Conservation (phyloP, 257 asterid genomes). For the Paulownia fortunei region DNA sequence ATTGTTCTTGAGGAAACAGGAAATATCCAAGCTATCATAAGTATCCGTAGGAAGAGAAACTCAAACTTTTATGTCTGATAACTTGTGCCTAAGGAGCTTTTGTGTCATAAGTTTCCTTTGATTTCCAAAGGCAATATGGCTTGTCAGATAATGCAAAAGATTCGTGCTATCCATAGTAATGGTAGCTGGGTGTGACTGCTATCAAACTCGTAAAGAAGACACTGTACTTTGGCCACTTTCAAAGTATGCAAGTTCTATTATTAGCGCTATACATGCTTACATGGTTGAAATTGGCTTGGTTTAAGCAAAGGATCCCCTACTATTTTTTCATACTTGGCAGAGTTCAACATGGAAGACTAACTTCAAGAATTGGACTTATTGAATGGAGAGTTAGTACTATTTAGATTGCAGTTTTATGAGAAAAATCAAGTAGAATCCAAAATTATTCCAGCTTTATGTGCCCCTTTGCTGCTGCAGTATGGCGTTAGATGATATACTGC, state of each 20-base stretch:
- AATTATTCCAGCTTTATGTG: background rate
- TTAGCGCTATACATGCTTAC: background rate
- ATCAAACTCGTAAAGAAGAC: background rate
- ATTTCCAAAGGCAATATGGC: background rate
- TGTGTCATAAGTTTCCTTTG: background rate
- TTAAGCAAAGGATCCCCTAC: background rate
- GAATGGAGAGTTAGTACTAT: background rate
- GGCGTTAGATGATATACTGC: background rate
- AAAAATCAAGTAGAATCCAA: background rate
- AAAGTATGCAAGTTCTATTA: constrained; percentile 2
- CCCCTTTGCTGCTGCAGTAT: background rate
- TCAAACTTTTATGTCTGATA: background rate
- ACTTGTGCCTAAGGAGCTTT: constrained; percentile 14
- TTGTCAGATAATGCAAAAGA: background rate
- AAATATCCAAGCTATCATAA: background rate
- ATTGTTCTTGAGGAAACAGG: background rate
- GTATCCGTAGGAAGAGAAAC: background rate
- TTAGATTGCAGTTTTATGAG: constrained; percentile 8
- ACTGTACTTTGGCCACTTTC: background rate
- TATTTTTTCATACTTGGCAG: background rate
- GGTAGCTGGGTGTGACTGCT: background rate
- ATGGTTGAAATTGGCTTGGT: background rate
- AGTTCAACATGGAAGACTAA: constrained; percentile 3
- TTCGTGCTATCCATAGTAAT: background rate
- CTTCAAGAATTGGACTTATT: background rate